Base-by-base conservation (phyloP, 2,329 filamentous ascomycete species). In the Sporothrix euskadiensis region DNA sequence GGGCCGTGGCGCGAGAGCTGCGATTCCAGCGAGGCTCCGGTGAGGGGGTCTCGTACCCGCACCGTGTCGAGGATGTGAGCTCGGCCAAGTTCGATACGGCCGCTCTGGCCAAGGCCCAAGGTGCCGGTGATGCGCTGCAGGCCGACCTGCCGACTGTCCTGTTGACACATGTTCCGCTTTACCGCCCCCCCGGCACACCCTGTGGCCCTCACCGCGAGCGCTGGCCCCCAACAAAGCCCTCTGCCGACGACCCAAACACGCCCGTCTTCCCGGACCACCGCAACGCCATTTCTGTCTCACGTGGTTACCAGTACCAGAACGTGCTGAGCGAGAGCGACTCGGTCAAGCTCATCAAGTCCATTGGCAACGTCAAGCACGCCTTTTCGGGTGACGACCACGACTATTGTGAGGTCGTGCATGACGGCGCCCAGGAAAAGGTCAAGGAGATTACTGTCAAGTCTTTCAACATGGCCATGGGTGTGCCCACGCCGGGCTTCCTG, bases 371-470 rank as follows among this genome's bases (percentile, higher is more conserved):
- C 14, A 86, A 89, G 3, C 92, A 96, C 76, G 92, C 94, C 59
- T 99, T 98, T 80, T 97, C 94, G 0, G 96, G 96, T 12, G 96
- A 99, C 78, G 96, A 99, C 79, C 96, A 99, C 83, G 96, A 99
- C 83, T 98, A 98, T 83, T 99, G 96, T 83, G 94, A 97, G 79
- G 84, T 98, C 7, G 86, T 90, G 0, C 96, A 99, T 81, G 89
- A 90, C 2, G 86, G 88, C 22, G 89, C 90, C 74, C 90, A 90
- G 75, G 87, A 86, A 47, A 88, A 86, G 35, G 88, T 91, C 44
- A 86, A 85, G 68, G 96, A 99, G 81, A 97, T 98, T 76, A 99
- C 96, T 0, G 94, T 98, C 78, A 99, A 99, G 83, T 94, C 92
- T 79, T 89, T 97, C 77, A 97, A 91, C 79, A 97, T 95, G 94